phyloP scores from a whole-genome alignment of 2,329 filamentous ascomycete genomes.

The Neobulgaria alba region DNA sequence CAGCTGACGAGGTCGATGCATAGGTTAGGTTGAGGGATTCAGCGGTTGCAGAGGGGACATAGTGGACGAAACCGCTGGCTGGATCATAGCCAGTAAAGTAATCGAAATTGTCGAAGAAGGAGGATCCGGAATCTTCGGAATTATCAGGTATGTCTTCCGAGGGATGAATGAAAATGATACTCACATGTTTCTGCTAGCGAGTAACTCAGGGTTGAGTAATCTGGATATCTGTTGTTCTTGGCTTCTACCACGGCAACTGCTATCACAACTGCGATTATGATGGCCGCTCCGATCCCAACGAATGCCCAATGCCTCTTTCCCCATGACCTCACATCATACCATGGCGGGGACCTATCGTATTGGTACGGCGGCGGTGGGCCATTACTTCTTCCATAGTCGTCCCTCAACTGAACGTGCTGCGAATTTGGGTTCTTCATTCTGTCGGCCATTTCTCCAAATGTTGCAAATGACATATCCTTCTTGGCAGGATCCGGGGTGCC shows the following conservation, averaged over 20 bases:
- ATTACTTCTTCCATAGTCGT: background rate
- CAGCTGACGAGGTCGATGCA: constrained; percentile 41
- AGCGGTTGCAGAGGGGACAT: constrained; percentile 26
- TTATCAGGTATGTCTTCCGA: too few species aligned
- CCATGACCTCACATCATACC: constrained; percentile 46
- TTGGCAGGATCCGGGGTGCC: constrained; percentile 3
- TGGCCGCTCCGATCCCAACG: constrained; percentile 31
- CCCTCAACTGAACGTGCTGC: constrained; percentile 5
- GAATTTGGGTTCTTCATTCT: constrained; percentile 5
- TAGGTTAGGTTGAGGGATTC: constrained; percentile 51
- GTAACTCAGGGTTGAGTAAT: constrained; percentile 35
- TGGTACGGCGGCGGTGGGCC: constrained; percentile 16
- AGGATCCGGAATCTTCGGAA: constrained; percentile 27
- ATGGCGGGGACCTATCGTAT: constrained; percentile 16
- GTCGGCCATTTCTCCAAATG: constrained; percentile 7
- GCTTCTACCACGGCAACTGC: constrained; percentile 34
- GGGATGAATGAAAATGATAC: constrained; percentile 8
- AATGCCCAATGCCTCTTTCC: constrained; percentile 41
- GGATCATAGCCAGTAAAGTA: constrained; percentile 38
- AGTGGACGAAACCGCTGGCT: constrained; percentile 37
- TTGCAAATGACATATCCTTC: constrained; percentile 13
- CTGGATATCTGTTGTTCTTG: constrained; percentile 33
- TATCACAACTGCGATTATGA: constrained; percentile 40
- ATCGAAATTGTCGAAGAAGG: constrained; percentile 38
- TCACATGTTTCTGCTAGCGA: constrained; percentile 33